A percentile compares a stretch with the other conserved stretches of the same genome.
Conservation (phyloP, 345 rosid species). For the Murraya koenigii region DNA sequence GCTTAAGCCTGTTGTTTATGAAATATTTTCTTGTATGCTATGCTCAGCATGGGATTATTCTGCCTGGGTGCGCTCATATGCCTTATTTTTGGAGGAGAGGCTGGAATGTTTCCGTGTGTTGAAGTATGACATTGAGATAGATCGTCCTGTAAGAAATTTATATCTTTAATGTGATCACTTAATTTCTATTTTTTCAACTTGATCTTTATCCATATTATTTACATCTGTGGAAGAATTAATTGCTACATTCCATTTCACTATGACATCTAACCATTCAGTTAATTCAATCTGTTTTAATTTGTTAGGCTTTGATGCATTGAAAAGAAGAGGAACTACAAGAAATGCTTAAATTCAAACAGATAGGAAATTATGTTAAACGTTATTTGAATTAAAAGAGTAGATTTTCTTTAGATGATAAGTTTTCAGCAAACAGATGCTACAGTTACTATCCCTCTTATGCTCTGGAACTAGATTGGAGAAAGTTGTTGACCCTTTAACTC, state of each 20-base stretch:
- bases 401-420: neutral
- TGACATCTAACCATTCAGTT: neutral
- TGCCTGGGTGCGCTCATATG: conserved; percentile 91
- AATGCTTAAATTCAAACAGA: neutral
- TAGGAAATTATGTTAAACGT: neutral
- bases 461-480: neutral
- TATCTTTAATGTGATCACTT: conserved; percentile 5
- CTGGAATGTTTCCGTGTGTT: conserved; percentile 87
- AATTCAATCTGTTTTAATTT: neutral
- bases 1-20: conserved; percentile 6
- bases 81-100: conserved; percentile 91
- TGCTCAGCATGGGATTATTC: conserved; percentile 92
- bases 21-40: conserved; percentile 21
- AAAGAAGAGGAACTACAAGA: neutral
- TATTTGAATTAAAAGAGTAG: neutral
- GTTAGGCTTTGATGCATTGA: neutral
- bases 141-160: conserved; percentile 61
- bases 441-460: neutral
- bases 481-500: neutral
- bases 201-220: neutral
- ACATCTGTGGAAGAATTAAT: neutral
- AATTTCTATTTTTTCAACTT: conserved; percentile 5
- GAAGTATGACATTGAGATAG: conserved; percentile 88
- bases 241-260: neutral
- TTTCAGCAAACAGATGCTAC: neutral